Percentiles rank a stretch among this genome's conserved stretches.
Evolutionary conservation across 768 basidiomycete species (phyloP).

Genomic region (Phlebiopsis gigantea): DNA sequence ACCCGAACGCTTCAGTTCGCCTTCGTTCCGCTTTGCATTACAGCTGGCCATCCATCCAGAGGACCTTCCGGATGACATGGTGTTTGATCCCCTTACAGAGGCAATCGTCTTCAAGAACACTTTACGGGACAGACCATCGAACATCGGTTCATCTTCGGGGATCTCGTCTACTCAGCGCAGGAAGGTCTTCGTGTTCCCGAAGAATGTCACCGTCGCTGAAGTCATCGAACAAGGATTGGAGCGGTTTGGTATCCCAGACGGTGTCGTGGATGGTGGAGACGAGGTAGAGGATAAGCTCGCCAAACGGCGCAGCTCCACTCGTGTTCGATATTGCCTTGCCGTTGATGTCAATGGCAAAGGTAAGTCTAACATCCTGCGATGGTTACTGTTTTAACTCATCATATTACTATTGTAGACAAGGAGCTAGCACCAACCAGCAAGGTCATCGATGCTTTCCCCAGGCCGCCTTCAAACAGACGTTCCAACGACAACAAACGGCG

Average conservation of each 20-base stretch:
- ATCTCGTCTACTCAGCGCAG: slow-evolving; percentile 59
- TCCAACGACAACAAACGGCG: slow-evolving; percentile 69
- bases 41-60: slow-evolving; percentile 84
- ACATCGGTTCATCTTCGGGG: slow-evolving; percentile 40
- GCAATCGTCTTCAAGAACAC: slow-evolving; percentile 88
- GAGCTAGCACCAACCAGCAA: slow-evolving; percentile 76
- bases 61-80: slow-evolving; percentile 92
- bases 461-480: slow-evolving; percentile 68
- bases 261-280: slow-evolving; percentile 98
- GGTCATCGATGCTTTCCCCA: slow-evolving; percentile 77
- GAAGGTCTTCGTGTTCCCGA: slow-evolving; percentile 88
- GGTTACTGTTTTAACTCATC: not conserved
- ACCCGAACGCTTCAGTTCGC: slow-evolving; percentile 74
- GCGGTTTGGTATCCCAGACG: slow-evolving; percentile 90
- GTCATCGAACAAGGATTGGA: slow-evolving; percentile 92
- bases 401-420: slow-evolving; percentile 46
- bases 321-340: slow-evolving; percentile 80
- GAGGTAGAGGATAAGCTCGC: slow-evolving; percentile 91
- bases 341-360: slow-evolving; percentile 60
- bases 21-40: slow-evolving; percentile 78
- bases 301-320: slow-evolving; percentile 70
- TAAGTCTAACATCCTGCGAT: slow-evolving; percentile 28
- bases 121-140: slow-evolving; percentile 49
- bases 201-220: slow-evolving; percentile 94
- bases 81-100: slow-evolving; percentile 88